A percentile compares a stretch with the other conserved stretches of the same genome.
phyloP scores from a whole-genome alignment of 2,329 filamentous ascomycete genomes.

The Fusarium sp. region DNA sequence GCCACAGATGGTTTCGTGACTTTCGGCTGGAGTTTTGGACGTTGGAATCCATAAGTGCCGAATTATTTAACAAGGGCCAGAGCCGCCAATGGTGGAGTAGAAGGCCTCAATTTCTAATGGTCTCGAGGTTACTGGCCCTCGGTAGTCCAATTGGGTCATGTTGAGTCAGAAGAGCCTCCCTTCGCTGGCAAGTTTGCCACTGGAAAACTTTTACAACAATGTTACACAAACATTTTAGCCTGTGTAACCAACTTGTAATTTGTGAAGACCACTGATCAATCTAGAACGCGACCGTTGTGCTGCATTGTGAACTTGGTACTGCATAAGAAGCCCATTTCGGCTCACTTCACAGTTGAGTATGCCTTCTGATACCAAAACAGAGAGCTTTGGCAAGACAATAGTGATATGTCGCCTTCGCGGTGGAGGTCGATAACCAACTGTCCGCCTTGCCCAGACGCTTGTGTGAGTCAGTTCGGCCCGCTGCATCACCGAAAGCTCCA shows the following conservation, averaged over 20 bases:
- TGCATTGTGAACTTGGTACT: background rate
- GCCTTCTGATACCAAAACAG: background rate
- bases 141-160: conserved; percentile 1
- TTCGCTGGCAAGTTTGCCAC: background rate
- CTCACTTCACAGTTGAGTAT: background rate
- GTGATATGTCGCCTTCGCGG: background rate
- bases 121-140: conserved; percentile 15
- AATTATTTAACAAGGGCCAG: background rate
- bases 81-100: conserved; percentile 26
- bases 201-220: background rate
- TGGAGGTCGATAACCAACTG: background rate
- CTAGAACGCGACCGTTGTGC: background rate
- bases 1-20: conserved; percentile 13
- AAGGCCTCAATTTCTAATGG: conserved; percentile 28
- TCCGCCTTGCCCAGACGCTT: background rate
- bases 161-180: conserved; percentile 20
- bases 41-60: conserved; percentile 1
- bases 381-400: background rate
- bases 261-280: background rate
- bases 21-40: conserved; percentile 22
- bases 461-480: background rate
- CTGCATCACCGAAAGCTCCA: background rate
- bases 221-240: background rate
- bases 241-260: background rate
- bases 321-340: background rate